Base-by-base conservation (phyloP, 805 yeast genomes). In the Candida ulmi region DNA sequence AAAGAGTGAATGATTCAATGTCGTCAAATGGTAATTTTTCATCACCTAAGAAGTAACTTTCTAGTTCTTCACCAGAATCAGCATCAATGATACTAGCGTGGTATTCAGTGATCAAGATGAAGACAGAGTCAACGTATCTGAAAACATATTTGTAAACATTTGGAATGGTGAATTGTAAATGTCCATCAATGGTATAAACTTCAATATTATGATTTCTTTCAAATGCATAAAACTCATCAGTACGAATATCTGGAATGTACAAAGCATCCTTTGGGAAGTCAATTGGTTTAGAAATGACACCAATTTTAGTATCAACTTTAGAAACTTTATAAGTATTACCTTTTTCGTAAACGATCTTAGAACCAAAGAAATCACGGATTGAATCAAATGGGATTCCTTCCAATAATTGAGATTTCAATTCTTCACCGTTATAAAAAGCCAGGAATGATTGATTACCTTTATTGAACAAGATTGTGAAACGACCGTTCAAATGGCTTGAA, bases 31-130 rank as follows among this genome's bases (percentile, higher is more conserved):
- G 37, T 18, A 46, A 15, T 31, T 31, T 31, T 24, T 38, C 27
- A 19, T 35, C 42, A 17, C 53, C 50, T 5, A 49, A 35, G 30
- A 42, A 40, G 33, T 45, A 36, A 31, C 50, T 50, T 7, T 41
- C 33, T 11, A 55, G 12, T 36, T 53, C 60, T 1, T 37, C 38
- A 21, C 60, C 62, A 13, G 50, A 41, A 18, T 50, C 55, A 8
- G 50, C 43, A 39, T 57, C 59, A 30, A 52, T 41, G 4, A 54
- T 37, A 13, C 42, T 54, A 8, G 46, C 43, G 24, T 44, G 51
- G 24, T 39, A 50, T 31, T 50, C 55, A 2, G 57, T 50, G 30
- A 43, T 46, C 17, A 52, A 26, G 8, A 55, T 39, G 37, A 56
- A 51, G 1, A 39, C 41, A 12, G 41, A 44, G 17, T 51, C 42